Evolutionary conservation across 345 rosid genomes (phyloP).

Genomic region (Cochlearia excelsa): DNA sequence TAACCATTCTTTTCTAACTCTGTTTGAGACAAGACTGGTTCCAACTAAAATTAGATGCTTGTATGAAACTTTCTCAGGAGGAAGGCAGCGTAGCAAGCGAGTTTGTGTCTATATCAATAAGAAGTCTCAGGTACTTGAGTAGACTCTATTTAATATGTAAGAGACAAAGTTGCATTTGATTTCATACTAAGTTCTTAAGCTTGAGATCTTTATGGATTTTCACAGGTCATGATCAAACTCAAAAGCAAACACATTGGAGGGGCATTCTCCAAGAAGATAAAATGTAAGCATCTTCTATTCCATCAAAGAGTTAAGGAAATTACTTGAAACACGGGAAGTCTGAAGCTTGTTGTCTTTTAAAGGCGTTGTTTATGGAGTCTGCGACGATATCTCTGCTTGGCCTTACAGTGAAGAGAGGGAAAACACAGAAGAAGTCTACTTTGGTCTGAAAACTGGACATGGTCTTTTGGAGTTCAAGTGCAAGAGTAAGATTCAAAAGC

Average conservation of each 20-base stretch:
- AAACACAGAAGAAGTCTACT: constrained; percentile 63
- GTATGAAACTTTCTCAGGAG: constrained; percentile 19
- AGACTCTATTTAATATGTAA: constrained; percentile 7
- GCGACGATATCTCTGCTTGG: constrained; percentile 84
- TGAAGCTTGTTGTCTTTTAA: constrained; percentile 18
- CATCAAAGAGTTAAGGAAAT: neutral
- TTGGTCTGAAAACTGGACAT: constrained; percentile 86
- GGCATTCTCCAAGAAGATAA: constrained; percentile 39
- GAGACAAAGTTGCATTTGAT: constrained; percentile 9
- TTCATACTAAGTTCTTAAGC: constrained; percentile 15
- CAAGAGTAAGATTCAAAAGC: constrained; percentile 73
- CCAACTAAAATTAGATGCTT: constrained; percentile 11
- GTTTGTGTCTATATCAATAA: constrained; percentile 36
- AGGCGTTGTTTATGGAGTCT: constrained; percentile 81
- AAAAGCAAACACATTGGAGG: constrained; percentile 43
- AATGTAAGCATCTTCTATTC: constrained; percentile 26
- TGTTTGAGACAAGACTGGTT: constrained; percentile 15
- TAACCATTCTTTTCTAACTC: constrained; percentile 3
- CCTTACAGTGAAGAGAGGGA: constrained; percentile 82
- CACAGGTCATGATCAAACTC: constrained; percentile 40
- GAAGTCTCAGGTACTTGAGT: constrained; percentile 35
- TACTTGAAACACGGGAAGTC: constrained; percentile 12
- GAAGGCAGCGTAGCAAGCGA: constrained; percentile 33
- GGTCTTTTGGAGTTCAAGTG: constrained; percentile 96
- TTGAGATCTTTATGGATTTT: constrained; percentile 12